Evolutionary conservation across 208 protist genomes (phyloP), one percentile per base, ranked within the genome.

Genomic region (Crithidia acanthocephali): DNA sequence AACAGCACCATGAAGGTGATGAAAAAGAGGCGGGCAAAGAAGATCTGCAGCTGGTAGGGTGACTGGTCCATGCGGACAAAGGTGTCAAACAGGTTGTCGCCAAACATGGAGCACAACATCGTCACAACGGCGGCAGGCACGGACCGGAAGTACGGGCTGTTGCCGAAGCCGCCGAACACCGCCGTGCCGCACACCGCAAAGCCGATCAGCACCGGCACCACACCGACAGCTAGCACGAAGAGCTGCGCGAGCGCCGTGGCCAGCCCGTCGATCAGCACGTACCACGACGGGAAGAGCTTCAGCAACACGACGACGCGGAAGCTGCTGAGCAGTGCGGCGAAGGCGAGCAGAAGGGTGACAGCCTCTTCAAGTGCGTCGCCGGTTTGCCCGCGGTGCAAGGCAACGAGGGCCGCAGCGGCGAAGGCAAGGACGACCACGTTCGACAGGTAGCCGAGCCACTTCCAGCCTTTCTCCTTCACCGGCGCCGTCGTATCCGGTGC

Each of bases 41-140:
- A 32, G 1, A 83, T 52, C 55, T 87, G 80, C 37, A 87, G 56
- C 72, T 59, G 68, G 58, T 77, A 69, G 32, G 61, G 51, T 8
- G 76, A 87, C 58, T 87, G 71, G 64, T 91, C 85, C 67, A 86
- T 76, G 28, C 32, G 76, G 6, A 85, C 57, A 69, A 87, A 91
- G 13, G 80, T 91, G 62, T 85, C 77, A 53, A 86, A 74, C 16
- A 87, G 51, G 58, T 81, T 91, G 63, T 86, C 85, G 33, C 85
- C 81, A 70, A 87, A 87, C 22, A 72, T 80, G 25, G 76, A 74
- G 69, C 85, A 91, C 23, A 91, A 57, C 23, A 91, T 68, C 16
- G 71, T 84, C 23, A 87, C 76, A 57, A 87, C 55, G 27, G 82
- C 65, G 25, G 45, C 48, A 11, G 79, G 76, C 1, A 91, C 42